phyloP scores from a whole-genome alignment of 1,139 yeast species.

The Petasospora rhodanensis region DNA sequence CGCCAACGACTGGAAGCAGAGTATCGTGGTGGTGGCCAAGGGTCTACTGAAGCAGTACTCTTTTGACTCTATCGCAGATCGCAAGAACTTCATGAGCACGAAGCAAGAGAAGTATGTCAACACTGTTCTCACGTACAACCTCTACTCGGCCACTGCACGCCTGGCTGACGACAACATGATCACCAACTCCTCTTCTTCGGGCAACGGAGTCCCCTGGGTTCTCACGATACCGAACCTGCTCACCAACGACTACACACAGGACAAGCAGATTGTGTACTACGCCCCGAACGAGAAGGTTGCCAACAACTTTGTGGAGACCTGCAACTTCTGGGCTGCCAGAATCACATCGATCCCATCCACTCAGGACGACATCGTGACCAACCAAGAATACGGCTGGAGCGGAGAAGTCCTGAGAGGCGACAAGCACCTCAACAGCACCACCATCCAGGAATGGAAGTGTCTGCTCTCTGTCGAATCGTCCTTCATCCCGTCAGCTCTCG shows the following conservation, averaged over 20 bases:
- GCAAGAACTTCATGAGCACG: conserved; percentile 39
- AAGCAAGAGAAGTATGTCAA: conserved; percentile 17
- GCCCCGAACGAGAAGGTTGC: conserved; percentile 70
- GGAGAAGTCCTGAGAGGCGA: conserved; percentile 18
- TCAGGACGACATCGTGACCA: conserved; percentile 54
- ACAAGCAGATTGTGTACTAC: conserved; percentile 20
- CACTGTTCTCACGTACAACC: conserved; percentile 35
- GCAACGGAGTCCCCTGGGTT: conserved; percentile 23
- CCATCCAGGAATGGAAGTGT: conserved; percentile 37
- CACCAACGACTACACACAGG: conserved; percentile 18
- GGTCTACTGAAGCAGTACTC: conserved; percentile 53
- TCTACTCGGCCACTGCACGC: conserved; percentile 23
- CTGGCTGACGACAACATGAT: conserved; percentile 16
- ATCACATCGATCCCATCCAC: conserved; percentile 68
- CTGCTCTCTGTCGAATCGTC: conserved; percentile 32
- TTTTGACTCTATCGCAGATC: conserved; percentile 32
- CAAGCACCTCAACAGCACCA: conserved; percentile 7
- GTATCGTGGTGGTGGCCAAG: conserved; percentile 53
- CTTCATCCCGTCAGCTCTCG: conserved; percentile 23
- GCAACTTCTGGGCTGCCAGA: conserved; percentile 90
- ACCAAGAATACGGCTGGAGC: conserved; percentile 83
- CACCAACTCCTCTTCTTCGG: conserved; percentile 19
- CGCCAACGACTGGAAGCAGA: conserved; percentile 35
- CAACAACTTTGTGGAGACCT: conserved; percentile 64
- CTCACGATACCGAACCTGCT: conserved; percentile 21